Percentiles rank a stretch among this genome's conserved stretches.
Conservation (phyloP, 192 early-diverging fungal species). For the Linderina pennispora region DNA sequence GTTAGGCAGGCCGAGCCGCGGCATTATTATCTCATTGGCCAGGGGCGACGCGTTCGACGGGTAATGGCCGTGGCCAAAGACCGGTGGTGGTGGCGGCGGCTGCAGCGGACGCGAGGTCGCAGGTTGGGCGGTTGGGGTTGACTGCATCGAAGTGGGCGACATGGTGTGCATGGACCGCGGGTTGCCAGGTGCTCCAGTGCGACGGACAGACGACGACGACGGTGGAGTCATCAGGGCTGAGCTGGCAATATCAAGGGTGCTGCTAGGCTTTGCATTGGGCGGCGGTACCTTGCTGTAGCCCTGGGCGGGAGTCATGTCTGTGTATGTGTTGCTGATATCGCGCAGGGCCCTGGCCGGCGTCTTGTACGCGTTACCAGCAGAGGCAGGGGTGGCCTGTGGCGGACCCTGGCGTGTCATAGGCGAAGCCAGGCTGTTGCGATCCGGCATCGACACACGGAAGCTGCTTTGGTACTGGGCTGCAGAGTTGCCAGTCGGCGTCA, state of each 20-base stretch:
- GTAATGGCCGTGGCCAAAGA: too few species aligned
- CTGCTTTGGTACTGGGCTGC: not conserved
- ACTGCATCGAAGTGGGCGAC: too few species aligned
- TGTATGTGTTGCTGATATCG: not conserved
- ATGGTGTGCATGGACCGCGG: too few species aligned
- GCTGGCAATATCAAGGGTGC: not conserved
- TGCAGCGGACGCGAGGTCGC: too few species aligned
- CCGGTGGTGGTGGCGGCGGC: too few species aligned
- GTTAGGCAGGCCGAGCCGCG: not conserved
- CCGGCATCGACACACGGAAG: not conserved
- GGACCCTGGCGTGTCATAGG: too few species aligned
- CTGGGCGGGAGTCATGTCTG: too few species aligned
- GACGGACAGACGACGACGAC: not conserved
- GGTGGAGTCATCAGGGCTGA: not conserved
- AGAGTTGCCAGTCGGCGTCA: not conserved
- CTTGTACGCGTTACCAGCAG: not conserved
- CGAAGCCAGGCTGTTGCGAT: not conserved
- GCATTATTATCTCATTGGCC: not conserved
- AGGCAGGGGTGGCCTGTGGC: too few species aligned
- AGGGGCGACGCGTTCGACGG: not conserved
- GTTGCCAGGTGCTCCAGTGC: not conserved
- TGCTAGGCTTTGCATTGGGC: not conserved
- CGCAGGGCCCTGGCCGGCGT: not conserved
- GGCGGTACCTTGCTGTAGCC: not conserved
- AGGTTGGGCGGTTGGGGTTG: slow-evolving; percentile 1